A percentile compares a stretch with the other conserved stretches of the same genome.
Evolutionary conservation across 2,329 filamentous ascomycete species (phyloP).

Genomic region (Calonectria montana): DNA sequence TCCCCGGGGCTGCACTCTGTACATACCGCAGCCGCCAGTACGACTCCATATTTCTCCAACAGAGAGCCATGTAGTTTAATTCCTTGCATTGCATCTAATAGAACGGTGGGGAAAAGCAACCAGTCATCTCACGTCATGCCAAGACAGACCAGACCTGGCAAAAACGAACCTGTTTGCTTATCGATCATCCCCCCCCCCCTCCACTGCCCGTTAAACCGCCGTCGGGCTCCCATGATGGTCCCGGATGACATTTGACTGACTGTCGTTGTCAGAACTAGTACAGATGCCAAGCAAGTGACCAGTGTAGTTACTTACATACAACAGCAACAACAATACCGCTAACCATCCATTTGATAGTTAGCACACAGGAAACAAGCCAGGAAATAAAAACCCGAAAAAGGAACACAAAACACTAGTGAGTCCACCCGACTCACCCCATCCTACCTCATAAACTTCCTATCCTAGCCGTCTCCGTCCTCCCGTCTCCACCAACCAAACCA

Average conservation of each 20-base stretch:
- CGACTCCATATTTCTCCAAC: neutral
- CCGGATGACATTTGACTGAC: no score
- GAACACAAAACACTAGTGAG: neutral
- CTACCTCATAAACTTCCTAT: slow-evolving; percentile 1
- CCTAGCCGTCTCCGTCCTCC: neutral
- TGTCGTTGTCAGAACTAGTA: no score
- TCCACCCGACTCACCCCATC: neutral
- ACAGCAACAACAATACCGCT: neutral
- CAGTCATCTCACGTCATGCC: slow-evolving; percentile 3
- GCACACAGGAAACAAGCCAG: neutral
- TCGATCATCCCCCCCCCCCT: neutral
- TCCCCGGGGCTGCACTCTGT: neutral
- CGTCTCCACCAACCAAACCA: slow-evolving; percentile 2
- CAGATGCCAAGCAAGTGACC: neutral
- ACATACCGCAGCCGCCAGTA: neutral
- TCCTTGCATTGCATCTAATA: slow-evolving; percentile 3
- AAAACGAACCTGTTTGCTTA: neutral
- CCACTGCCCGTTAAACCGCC: neutral
- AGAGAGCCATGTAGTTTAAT: slow-evolving; percentile 10
- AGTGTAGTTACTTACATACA: neutral
- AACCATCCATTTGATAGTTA: no score
- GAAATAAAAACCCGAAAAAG: neutral
- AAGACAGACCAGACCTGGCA: neutral
- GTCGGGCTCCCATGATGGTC: neutral
- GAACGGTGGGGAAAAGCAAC: slow-evolving; percentile 7